Evolutionary conservation across 2,329 filamentous ascomycete species (phyloP).

Genomic region (Byssothecium circinans): DNA sequence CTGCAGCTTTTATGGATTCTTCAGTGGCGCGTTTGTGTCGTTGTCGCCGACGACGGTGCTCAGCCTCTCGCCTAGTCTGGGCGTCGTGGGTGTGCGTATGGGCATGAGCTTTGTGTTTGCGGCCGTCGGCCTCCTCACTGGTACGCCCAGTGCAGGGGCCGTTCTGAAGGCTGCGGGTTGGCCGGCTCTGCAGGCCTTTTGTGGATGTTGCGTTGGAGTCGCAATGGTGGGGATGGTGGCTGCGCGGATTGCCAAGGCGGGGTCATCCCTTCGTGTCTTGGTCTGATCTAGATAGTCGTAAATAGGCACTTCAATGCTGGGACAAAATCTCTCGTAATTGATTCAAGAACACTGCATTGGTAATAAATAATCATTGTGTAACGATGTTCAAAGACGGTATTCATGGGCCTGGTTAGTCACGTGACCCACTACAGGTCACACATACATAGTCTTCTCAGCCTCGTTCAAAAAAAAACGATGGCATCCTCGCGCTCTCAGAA

Average conservation of each 20-base stretch:
- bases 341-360: no score
- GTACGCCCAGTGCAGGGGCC: neutral
- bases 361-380: no score
- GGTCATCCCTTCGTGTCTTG: neutral
- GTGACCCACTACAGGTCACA: no score
- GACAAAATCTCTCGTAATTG: no score
- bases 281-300: neutral
- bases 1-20: neutral
- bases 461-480: no score
- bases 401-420: no score
- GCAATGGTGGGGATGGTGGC: neutral
- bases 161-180: neutral
- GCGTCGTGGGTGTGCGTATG: conserved; percentile 59
- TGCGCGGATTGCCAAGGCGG: neutral
- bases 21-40: conserved; percentile 53
- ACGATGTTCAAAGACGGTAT: no score
- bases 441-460: no score
- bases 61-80: conserved; percentile 49
- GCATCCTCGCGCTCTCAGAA: no score
- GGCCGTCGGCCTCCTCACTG: neutral
- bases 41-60: conserved; percentile 48
- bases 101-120: conserved; percentile 29
- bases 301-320: neutral
- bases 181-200: neutral
- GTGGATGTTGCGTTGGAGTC: neutral